phyloP scores from a whole-genome alignment of 2,329 filamentous ascomycete species.

The Colletotrichum karsti region DNA sequence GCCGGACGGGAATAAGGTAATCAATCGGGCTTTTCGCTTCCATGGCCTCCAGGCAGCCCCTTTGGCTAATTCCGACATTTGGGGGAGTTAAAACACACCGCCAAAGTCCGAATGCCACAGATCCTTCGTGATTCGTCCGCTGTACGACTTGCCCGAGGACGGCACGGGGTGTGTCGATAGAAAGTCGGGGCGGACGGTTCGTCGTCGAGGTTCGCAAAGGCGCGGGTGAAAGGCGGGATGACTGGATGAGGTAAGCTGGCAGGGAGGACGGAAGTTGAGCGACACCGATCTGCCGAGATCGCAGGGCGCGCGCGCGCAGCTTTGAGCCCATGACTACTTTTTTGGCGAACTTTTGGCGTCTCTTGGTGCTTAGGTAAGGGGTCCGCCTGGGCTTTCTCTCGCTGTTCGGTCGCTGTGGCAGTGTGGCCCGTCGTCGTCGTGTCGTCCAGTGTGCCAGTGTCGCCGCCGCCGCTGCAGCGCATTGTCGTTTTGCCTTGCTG shows the following conservation, averaged over 20 bases:
- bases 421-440: too few species aligned
- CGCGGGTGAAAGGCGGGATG: not conserved
- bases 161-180: slow-evolving; percentile 6
- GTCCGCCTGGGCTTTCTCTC: not conserved
- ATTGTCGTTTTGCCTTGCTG: slow-evolving; percentile 3
- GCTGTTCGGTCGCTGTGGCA: not conserved
- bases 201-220: not conserved
- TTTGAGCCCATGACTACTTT: too few species aligned
- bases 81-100: slow-evolving; percentile 24
- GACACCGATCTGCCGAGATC: slow-evolving; percentile 28
- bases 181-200: slow-evolving; percentile 8
- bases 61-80: slow-evolving; percentile 17
- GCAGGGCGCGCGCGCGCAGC: slow-evolving; percentile 8
- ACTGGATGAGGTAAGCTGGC: slow-evolving; percentile 19
- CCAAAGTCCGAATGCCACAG: slow-evolving; percentile 20
- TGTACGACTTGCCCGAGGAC: not conserved
- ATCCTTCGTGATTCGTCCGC: slow-evolving; percentile 19
- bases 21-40: slow-evolving; percentile 10
- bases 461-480: not conserved
- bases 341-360: not conserved
- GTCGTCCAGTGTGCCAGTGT: too few species aligned
- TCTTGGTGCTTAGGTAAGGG: not conserved
- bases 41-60: slow-evolving; percentile 21
- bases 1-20: slow-evolving; percentile 10
- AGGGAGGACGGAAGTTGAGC: slow-evolving; percentile 17